Percentiles rank a stretch among this genome's conserved stretches.
These are phyloP conservation scores for Stagonosporopsis rhizophila DNA, from an alignment of 2,329 filamentous ascomycete species.

Conservation along the genomic window DNA sequence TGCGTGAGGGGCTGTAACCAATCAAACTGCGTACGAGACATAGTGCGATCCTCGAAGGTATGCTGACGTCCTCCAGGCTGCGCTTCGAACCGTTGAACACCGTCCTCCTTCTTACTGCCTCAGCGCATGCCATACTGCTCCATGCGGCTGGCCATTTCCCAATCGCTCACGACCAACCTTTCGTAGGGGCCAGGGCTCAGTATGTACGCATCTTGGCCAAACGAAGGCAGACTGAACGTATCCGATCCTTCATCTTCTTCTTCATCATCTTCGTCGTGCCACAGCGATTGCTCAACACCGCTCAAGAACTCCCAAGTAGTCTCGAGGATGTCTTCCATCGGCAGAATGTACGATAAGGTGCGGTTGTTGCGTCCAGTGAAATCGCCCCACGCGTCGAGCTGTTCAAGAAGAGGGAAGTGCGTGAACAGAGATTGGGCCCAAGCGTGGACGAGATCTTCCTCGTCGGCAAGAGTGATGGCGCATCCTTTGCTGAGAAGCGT, in stretches of 20 bases:
- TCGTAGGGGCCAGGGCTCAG: conserved; percentile 15
- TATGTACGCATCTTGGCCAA: conserved; percentile 7
- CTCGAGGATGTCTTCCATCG: conserved; percentile 38
- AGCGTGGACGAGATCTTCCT: conserved; percentile 36
- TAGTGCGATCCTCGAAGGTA: background rate
- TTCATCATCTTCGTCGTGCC: conserved; percentile 35
- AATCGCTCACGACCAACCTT: conserved; percentile 22
- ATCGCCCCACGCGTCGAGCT: conserved; percentile 46
- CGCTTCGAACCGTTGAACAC: background rate
- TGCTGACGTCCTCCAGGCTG: background rate
- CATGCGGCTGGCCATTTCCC: conserved; percentile 32
- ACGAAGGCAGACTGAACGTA: conserved; percentile 6
- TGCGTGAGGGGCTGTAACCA: background rate
- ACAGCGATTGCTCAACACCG: conserved; percentile 44
- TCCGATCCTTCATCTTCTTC: conserved; percentile 23
- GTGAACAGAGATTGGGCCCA: conserved; percentile 38
- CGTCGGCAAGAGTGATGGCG: conserved; percentile 28
- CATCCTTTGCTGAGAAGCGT: conserved; percentile 34
- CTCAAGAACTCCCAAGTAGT: conserved; percentile 46
- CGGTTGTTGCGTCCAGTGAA: conserved; percentile 39
- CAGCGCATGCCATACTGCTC: conserved; percentile 20
- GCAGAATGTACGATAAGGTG: conserved; percentile 42
- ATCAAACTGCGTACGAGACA: background rate
- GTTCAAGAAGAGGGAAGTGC: conserved; percentile 40
- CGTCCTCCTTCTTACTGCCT: background rate